A percentile compares a stretch with the other conserved stretches of the same genome.
These are phyloP conservation scores for Pyrenophora tritici-repentis DNA, from an alignment of 2,329 filamentous ascomycete species.

Conservation along the genomic window DNA sequence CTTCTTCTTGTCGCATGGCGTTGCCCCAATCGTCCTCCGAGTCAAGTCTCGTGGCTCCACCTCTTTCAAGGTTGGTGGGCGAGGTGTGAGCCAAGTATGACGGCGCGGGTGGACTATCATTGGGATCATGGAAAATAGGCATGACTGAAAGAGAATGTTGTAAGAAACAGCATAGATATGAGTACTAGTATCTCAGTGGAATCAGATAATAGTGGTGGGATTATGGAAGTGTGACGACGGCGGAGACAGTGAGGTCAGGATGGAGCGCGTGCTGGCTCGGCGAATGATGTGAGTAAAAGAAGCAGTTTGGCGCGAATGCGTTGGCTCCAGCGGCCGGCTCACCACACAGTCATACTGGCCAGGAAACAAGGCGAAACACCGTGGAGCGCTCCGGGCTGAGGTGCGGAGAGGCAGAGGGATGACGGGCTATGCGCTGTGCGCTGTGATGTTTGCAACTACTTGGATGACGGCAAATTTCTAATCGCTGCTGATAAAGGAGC, in stretches of 20 bases:
- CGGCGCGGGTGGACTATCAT: conserved; percentile 33
- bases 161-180: conserved; percentile 30
- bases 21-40: conserved; percentile 14
- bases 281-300: conserved; percentile 36
- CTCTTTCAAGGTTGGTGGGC: conserved; percentile 21
- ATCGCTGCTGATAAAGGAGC: conserved; percentile 36
- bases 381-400: conserved; percentile 21
- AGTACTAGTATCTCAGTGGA: conserved; percentile 16
- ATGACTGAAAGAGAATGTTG: conserved; percentile 31
- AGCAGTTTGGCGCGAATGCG: conserved; percentile 35
- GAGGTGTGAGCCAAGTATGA: conserved; percentile 23
- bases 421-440: conserved; percentile 33
- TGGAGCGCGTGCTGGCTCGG: conserved; percentile 41
- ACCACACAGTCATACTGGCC: conserved; percentile 21
- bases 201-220: conserved; percentile 14
- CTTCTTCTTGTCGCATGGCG: conserved; percentile 9
- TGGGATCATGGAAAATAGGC: conserved; percentile 49
- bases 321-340: conserved; percentile 41
- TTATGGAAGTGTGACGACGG: conserved; percentile 18
- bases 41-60: conserved; percentile 15
- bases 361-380: conserved; percentile 29
- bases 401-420: conserved; percentile 34
- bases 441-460: conserved; percentile 18
- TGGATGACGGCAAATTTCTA: conserved; percentile 29
- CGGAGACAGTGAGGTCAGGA: conserved; percentile 36